Evolutionary conservation across 2,329 filamentous ascomycete genomes (phyloP).

Genomic region (Xylaria sp.): DNA sequence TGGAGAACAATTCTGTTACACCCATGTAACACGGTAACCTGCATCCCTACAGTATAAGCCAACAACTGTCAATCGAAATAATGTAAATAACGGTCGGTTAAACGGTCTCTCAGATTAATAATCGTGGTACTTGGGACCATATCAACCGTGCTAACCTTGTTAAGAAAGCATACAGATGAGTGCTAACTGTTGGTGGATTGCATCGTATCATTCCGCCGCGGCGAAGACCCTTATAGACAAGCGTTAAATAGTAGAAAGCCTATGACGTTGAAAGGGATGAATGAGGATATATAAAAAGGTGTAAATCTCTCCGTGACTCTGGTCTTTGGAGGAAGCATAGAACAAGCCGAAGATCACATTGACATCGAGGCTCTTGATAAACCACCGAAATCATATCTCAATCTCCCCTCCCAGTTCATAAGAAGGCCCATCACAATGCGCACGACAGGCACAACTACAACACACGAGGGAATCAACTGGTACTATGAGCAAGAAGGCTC

Average conservation of each 20-base stretch:
- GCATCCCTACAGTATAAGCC: background rate
- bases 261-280: background rate
- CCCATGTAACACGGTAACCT: background rate
- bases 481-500: slow-evolving; percentile 38
- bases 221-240: background rate
- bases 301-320: background rate
- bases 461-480: slow-evolving; percentile 34
- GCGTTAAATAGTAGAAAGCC: background rate
- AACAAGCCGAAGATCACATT: background rate
- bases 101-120: background rate
- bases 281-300: slow-evolving; percentile 15
- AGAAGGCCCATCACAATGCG: slow-evolving; percentile 26
- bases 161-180: background rate
- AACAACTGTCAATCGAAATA: slow-evolving; percentile 1
- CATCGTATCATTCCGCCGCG: slow-evolving; percentile 13
- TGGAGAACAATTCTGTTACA: slow-evolving; percentile 14
- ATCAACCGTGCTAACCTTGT: background rate
- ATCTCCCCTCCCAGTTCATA: background rate
- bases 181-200: background rate
- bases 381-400: background rate
- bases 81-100: background rate
- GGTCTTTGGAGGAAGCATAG: background rate
- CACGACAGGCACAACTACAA: slow-evolving; percentile 30
- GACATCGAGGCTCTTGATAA: background rate
- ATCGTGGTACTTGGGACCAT: background rate